Percentiles rank a stretch among this genome's conserved stretches.
Evolutionary conservation across 495 filamentous ascomycete species (phyloP).

Genomic region (Aspergillus incahuasiensis): DNA sequence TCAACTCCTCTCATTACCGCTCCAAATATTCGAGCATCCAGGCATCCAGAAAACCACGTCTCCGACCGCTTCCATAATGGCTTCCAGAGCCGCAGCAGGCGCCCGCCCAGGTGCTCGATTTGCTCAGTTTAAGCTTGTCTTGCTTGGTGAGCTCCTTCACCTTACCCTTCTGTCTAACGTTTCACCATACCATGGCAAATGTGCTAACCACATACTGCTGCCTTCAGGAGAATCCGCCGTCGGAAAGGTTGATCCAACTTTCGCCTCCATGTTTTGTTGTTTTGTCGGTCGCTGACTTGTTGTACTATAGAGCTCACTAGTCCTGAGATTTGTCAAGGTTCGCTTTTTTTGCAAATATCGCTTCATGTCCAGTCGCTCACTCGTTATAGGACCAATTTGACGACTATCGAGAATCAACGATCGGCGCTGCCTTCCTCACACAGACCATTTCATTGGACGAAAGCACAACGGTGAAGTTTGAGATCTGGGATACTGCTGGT

Average conservation of each 20-base stretch:
- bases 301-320: conserved; percentile 78
- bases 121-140: conserved; percentile 97
- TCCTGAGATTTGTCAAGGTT: conserved; percentile 97
- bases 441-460: conserved; percentile 98
- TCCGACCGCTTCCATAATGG: conserved; percentile 52
- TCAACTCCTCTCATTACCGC: not conserved
- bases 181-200: conserved; percentile 1
- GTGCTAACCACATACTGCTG: conserved; percentile 26
- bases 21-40: conserved; percentile 3
- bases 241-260: conserved; percentile 69
- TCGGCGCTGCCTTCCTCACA: conserved; percentile 97
- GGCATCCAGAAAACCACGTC: not conserved
- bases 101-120: conserved; percentile 77
- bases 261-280: conserved; percentile 21
- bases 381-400: conserved; percentile 90
- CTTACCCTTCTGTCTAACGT: not conserved
- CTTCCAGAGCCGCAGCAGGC: conserved; percentile 72
- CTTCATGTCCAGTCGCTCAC: not conserved
- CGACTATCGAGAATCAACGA: conserved; percentile 97
- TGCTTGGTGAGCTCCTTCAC: conserved; percentile 64
- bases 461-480: conserved; percentile 97
- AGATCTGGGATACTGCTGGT: conserved; percentile 99
- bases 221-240: conserved; percentile 89
- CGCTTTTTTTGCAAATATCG: conserved; percentile 10
- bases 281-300: conserved; percentile 30